Percentiles rank a stretch among this genome's conserved stretches.
phyloP scores from a whole-genome alignment of 2,329 filamentous ascomycete genomes.

The Niveomyces coronatus region DNA sequence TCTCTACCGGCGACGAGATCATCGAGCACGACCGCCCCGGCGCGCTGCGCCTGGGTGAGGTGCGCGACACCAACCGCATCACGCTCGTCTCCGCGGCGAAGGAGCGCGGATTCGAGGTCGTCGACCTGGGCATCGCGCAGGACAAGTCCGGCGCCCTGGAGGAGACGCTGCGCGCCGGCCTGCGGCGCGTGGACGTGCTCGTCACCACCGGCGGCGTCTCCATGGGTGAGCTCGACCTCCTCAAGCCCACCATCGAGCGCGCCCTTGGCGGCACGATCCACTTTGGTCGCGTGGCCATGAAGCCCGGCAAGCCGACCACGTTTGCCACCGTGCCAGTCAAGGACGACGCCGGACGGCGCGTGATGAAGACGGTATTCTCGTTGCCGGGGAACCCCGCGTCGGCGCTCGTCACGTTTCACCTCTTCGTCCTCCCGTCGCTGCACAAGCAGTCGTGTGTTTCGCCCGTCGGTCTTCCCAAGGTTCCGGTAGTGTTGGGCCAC shows the following conservation, averaged over 20 bases:
- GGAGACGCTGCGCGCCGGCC: slow-evolving; percentile 60
- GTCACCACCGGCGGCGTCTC: slow-evolving; percentile 91
- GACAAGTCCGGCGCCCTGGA: slow-evolving; percentile 69
- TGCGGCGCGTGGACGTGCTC: slow-evolving; percentile 68
- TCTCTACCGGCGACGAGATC: slow-evolving; percentile 94
- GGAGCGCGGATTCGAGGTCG: slow-evolving; percentile 64
- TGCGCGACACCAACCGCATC: slow-evolving; percentile 86
- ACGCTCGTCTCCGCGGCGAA: slow-evolving; percentile 70
- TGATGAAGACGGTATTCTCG: slow-evolving; percentile 69
- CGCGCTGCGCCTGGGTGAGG: slow-evolving; percentile 64
- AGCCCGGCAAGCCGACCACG: slow-evolving; percentile 94
- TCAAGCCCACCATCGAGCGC: slow-evolving; percentile 93
- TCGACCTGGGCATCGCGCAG: slow-evolving; percentile 78
- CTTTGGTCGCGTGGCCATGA: slow-evolving; percentile 94
- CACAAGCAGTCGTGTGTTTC: slow-evolving; percentile 64
- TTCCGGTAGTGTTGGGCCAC: slow-evolving; percentile 62
- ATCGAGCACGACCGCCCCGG: slow-evolving; percentile 59
- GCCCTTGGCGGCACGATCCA: slow-evolving; percentile 85
- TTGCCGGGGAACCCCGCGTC: slow-evolving; percentile 91
- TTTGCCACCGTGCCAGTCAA: slow-evolving; percentile 78
- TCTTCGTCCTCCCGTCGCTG: slow-evolving; percentile 84
- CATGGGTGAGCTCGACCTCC: slow-evolving; percentile 93
- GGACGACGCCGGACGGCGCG: slow-evolving; percentile 44
- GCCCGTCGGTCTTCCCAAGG: slow-evolving; percentile 58
- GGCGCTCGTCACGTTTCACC: slow-evolving; percentile 83